Evolutionary conservation across 805 yeast genomes (phyloP).

Genomic region (Candida palmyrensis): DNA sequence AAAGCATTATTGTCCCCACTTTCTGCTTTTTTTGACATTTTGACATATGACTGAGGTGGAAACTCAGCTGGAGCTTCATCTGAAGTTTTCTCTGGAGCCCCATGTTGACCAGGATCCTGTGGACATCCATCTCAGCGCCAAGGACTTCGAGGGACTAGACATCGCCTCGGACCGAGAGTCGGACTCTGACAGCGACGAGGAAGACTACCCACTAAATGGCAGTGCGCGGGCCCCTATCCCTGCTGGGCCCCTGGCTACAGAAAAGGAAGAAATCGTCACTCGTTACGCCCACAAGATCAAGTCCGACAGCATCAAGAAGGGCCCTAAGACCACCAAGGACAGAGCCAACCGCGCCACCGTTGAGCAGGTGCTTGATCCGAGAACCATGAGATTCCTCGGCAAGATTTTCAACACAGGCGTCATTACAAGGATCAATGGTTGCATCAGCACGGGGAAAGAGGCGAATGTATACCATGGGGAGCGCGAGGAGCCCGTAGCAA

Average conservation of each 20-base stretch:
- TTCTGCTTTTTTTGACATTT: no score
- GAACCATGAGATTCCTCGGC: slow-evolving; percentile 79
- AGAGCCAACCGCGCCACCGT: slow-evolving; percentile 94
- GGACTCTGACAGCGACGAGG: slow-evolving; percentile 3
- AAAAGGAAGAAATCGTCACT: slow-evolving; percentile 46
- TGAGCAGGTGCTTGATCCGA: slow-evolving; percentile 93
- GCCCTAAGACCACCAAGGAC: slow-evolving; percentile 64
- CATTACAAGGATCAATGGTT: slow-evolving; percentile 83
- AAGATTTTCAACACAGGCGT: slow-evolving; percentile 81
- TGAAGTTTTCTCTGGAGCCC: no score
- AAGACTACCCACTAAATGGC: neutral
- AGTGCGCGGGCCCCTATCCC: slow-evolving; percentile 1
- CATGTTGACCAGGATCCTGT: no score
- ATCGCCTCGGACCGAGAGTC: neutral
- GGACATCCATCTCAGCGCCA: no score
- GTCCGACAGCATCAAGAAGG: slow-evolving; percentile 53
- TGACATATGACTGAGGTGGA: no score
- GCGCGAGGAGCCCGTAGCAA: slow-evolving; percentile 63
- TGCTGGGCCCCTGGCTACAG: slow-evolving; percentile 14
- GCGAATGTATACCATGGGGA: slow-evolving; percentile 84
- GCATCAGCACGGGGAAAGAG: slow-evolving; percentile 94
- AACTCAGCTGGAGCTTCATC: no score
- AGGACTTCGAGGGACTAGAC: no score
- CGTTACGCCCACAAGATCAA: slow-evolving; percentile 62
- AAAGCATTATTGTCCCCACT: no score